phyloP scores from a whole-genome alignment of 2,329 filamentous ascomycete species.

The Diaporthe longicolla region DNA sequence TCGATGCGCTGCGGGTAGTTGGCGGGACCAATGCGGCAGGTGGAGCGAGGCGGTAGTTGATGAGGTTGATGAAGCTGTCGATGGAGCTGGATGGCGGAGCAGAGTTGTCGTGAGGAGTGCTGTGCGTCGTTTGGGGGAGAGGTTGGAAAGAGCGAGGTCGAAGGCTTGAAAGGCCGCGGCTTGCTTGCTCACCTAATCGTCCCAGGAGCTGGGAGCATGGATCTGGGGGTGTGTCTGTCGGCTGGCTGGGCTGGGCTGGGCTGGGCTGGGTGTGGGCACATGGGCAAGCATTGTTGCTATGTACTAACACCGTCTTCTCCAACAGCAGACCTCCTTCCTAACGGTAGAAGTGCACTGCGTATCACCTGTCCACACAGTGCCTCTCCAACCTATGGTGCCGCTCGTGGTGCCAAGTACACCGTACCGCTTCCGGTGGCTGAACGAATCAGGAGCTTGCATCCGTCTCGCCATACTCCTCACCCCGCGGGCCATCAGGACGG shows the following conservation, averaged over 20 bases:
- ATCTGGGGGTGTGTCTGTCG: background rate
- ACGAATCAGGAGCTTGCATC: slow-evolving; percentile 31
- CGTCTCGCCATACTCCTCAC: slow-evolving; percentile 12
- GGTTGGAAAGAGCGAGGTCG: slow-evolving; percentile 28
- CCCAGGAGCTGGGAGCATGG: slow-evolving; percentile 3
- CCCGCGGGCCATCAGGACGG: slow-evolving; percentile 9
- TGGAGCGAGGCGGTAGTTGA: background rate
- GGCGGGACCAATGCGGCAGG: slow-evolving; percentile 14
- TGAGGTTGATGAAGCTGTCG: slow-evolving; percentile 7
- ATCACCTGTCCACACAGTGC: slow-evolving; percentile 31
- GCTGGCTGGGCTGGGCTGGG: no score
- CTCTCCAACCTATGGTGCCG: no score
- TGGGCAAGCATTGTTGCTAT: no score
- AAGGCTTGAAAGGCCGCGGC: slow-evolving; percentile 19
- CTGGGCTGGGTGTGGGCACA: no score
- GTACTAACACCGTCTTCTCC: no score
- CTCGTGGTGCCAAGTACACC: slow-evolving; percentile 15
- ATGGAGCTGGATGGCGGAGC: slow-evolving; percentile 21
- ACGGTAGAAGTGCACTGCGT: slow-evolving; percentile 6
- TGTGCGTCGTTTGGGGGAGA: slow-evolving; percentile 31
- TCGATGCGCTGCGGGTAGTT: slow-evolving; percentile 30
- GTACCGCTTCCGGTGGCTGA: slow-evolving; percentile 1
- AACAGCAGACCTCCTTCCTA: no score
- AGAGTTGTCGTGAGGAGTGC: slow-evolving; percentile 14
- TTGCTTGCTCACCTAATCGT: slow-evolving; percentile 33